Evolutionary conservation across 1,284 basidiomycete species (phyloP), one percentile per base, ranked within the genome.

Genomic region (Puccinia novopanici): DNA sequence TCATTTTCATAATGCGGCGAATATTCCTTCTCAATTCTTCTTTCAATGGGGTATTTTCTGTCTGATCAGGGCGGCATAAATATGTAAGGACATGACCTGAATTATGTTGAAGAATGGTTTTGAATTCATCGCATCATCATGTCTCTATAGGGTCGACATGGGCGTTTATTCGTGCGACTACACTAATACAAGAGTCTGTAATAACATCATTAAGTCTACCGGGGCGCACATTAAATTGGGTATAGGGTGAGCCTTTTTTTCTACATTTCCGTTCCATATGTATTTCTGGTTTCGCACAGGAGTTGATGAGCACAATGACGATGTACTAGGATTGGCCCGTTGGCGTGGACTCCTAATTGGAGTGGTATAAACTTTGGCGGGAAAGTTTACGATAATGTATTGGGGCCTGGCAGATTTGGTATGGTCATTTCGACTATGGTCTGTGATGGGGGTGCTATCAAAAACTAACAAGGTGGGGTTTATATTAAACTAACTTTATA

Each of bases 401-500:
- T 80, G 57, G 78, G 78, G 27, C 78, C 78, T 67, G 78, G 78
- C 9, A 42, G 78, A 45, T 74, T 80, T 55, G 78, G 78, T 80
- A 55, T 17, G 24, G 5, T 2, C 34, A 45, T 42, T 61, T 34
- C 13, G 10, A 34, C 37, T 75, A 24, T 22, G 1, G 22, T 63
- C 61, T 34, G 40, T 22, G 37, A 34, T 19, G 19, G 2, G 37
- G 5, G 13, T 63, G 19, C 8, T 63, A 42, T 40, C 6, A 52
- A 50, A 70, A 50, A 6, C 30, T 22, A 24, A 10, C 45, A 10
- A 9, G 8, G 30, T 30, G n/a, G n/a, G 27, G 4, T 34, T 34
- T 34, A 34, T 34, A 4, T 34, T 45, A 17, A 40, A 4, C 24
- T 13, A 37, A 34, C 30, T 37, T 30, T 57, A 34, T 22, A 79